Percentiles rank a stretch among this genome's conserved stretches.
Evolutionary conservation across 2,329 filamentous ascomycete genomes (phyloP).

Genomic region (Phyllosticta citriasiana): DNA sequence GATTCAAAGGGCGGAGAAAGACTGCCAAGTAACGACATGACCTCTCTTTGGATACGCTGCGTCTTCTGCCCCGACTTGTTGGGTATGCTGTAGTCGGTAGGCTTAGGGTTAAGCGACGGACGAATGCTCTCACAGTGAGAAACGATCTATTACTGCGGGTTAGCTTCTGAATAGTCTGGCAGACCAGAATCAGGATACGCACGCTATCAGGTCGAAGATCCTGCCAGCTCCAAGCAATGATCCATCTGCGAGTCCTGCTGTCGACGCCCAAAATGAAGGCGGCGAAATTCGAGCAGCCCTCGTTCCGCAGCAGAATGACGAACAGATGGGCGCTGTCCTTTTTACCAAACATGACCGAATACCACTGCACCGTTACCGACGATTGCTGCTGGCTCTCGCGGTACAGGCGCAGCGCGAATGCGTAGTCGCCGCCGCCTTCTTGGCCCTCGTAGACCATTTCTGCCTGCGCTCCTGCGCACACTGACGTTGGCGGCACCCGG

Average conservation of each 20-base stretch:
- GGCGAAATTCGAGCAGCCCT: conserved; percentile 51
- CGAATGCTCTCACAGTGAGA: conserved; percentile 16
- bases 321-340: conserved; percentile 56
- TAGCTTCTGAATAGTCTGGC: background rate
- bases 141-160: background rate
- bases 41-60: conserved; percentile 29
- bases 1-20: conserved; percentile 40
- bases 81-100: background rate
- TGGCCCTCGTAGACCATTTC: conserved; percentile 79
- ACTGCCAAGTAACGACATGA: background rate
- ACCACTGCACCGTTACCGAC: conserved; percentile 60
- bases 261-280: conserved; percentile 69
- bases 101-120: conserved; percentile 11
- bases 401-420: conserved; percentile 63
- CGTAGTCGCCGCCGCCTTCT: conserved; percentile 60
- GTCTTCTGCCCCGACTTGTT: conserved; percentile 27
- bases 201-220: conserved; percentile 11
- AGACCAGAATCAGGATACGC: conserved; percentile 10
- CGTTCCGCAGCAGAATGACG: conserved; percentile 45
- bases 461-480: conserved; percentile 63
- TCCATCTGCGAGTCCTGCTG: conserved; percentile 73
- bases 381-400: conserved; percentile 53
- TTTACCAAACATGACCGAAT: conserved; percentile 84
- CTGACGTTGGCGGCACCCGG: conserved; percentile 62
- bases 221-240: conserved; percentile 57